These are phyloP conservation scores for Saksenaea vasiformis DNA, from an alignment of 371 early-diverging fungal species.

Conservation along the genomic window DNA sequence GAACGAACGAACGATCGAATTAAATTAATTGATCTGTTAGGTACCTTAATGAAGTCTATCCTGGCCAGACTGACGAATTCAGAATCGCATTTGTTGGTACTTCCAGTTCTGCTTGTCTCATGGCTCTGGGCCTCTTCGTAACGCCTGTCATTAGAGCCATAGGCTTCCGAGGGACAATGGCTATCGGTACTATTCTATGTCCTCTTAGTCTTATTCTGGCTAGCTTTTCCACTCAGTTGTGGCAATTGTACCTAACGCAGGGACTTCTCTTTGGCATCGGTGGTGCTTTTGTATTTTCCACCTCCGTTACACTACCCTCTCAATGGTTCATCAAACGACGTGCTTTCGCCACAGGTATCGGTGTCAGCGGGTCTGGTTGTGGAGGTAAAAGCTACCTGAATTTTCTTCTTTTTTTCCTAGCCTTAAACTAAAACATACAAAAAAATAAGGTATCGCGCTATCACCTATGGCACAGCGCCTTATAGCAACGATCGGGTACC, in stretches of 20 bases:
- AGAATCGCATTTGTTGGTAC: constrained; percentile 60
- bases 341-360: constrained; percentile 79
- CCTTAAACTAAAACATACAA: neutral
- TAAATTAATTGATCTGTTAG: constrained; percentile 8
- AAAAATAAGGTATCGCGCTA: constrained; percentile 23
- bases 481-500: constrained; percentile 50
- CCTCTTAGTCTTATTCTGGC: constrained; percentile 56
- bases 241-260: constrained; percentile 68
- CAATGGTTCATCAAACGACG: constrained; percentile 76
- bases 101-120: constrained; percentile 44
- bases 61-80: constrained; percentile 29
- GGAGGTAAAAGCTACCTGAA: constrained; percentile 49
- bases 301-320: constrained; percentile 64
- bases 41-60: constrained; percentile 37
- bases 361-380: constrained; percentile 70
- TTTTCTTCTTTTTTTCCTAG: constrained; percentile 6
- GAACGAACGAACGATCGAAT: neutral
- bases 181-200: constrained; percentile 55
- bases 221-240: constrained; percentile 57
- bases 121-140: constrained; percentile 58
- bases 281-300: constrained; percentile 57
- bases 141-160: constrained; percentile 61
- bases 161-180: constrained; percentile 61
- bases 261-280: constrained; percentile 63
- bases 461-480: constrained; percentile 59